A percentile compares a stretch with the other conserved stretches of the same genome.
phyloP scores from a whole-genome alignment of 495 filamentous ascomycete species.

The Daldinia concentrica region DNA sequence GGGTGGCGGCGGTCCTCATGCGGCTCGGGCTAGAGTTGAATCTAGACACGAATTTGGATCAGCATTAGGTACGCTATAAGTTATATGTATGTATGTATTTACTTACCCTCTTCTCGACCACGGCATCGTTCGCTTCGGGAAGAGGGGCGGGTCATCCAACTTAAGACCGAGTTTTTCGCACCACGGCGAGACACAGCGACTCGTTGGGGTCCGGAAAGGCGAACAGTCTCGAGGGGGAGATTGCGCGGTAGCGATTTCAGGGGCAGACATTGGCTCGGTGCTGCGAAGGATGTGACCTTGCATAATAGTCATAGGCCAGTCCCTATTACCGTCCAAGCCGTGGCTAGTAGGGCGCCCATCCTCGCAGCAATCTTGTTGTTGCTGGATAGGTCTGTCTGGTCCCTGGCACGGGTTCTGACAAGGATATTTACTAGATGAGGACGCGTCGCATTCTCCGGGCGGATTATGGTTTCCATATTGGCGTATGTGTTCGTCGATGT shows the following conservation, averaged over 20 bases:
- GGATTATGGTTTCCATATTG: constrained; percentile 9
- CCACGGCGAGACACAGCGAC: constrained; percentile 35
- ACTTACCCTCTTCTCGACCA: constrained; percentile 36
- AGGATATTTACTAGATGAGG: background rate
- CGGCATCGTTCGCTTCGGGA: constrained; percentile 1
- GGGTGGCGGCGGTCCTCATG: constrained; percentile 7
- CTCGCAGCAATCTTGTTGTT: constrained; percentile 2
- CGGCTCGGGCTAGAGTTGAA: constrained; percentile 37
- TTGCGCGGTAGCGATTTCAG: constrained; percentile 8
- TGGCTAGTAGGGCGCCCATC: constrained; percentile 24
- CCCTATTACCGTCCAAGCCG: constrained; percentile 44
- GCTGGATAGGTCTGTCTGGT: constrained; percentile 3
- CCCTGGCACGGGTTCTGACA: background rate
- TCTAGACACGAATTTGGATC: constrained; percentile 9
- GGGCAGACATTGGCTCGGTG: constrained; percentile 5
- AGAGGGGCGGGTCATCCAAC: constrained; percentile 22
- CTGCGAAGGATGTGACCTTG: constrained; percentile 20
- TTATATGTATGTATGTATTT: background rate
- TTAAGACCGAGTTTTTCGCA: constrained; percentile 30
- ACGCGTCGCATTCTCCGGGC: background rate
- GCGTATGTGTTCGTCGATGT: constrained; percentile 32
- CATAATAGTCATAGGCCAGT: constrained; percentile 35
- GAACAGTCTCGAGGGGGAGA: constrained; percentile 25
- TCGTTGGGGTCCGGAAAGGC: constrained; percentile 14
- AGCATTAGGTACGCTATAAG: background rate